Percentiles rank a stretch among this genome's conserved stretches.
phyloP scores from a whole-genome alignment of 371 early-diverging fungal genomes.

The Mucor plumbeus region DNA sequence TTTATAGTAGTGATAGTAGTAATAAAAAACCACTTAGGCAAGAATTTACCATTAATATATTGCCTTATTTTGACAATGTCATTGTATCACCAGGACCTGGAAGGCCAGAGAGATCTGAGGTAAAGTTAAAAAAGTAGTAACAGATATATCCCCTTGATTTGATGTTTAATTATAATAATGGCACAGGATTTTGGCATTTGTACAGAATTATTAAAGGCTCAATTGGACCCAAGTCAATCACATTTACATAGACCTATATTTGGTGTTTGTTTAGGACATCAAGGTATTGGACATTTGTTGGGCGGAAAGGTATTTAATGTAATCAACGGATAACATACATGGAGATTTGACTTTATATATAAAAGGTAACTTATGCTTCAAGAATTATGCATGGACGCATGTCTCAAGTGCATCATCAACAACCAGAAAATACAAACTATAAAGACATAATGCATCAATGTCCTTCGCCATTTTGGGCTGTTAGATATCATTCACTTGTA shows the following conservation, averaged over 20 bases:
- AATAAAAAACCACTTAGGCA: constrained; percentile 45
- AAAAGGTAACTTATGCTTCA: constrained; percentile 66
- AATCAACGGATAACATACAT: no score
- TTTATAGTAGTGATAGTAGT: neutral
- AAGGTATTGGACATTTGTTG: constrained; percentile 84
- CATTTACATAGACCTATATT: constrained; percentile 76
- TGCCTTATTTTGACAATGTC: constrained; percentile 88
- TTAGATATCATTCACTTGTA: constrained; percentile 92
- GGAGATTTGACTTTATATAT: neutral
- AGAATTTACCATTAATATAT: constrained; percentile 56
- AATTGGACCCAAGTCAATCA: constrained; percentile 36
- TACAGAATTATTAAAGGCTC: constrained; percentile 62
- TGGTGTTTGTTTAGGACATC: constrained; percentile 98
- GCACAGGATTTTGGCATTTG: constrained; percentile 87
- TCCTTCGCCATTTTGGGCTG: constrained; percentile 73
- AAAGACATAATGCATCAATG: constrained; percentile 65
- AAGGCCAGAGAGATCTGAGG: constrained; percentile 61
- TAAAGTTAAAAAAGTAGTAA: constrained; percentile 14
- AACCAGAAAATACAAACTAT: constrained; percentile 6
- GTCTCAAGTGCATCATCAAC: constrained; percentile 55
- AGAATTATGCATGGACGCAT: constrained; percentile 89
- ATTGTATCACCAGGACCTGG: constrained; percentile 97
- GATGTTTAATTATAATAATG: neutral
- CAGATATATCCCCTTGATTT: neutral
- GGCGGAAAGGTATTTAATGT: constrained; percentile 71